Evolutionary conservation across 139 green algal genomes (phyloP), one percentile per base, ranked within the genome.

Genomic region (Chlamydomonas incerta): DNA sequence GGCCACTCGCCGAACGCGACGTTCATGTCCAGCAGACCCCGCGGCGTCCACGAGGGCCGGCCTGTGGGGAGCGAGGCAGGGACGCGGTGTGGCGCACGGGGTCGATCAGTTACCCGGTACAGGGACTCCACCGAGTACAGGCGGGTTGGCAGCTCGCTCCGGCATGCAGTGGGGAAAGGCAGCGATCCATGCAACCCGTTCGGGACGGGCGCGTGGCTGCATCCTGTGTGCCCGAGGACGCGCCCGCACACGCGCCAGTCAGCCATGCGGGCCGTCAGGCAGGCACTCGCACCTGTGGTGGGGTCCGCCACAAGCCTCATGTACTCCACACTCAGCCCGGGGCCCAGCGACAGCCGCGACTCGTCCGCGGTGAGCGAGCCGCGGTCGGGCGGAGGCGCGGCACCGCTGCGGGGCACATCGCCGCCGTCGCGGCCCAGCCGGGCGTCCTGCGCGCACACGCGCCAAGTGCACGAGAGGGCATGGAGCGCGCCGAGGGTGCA

Each of bases 11-110:
- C 72, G 58, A 88, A 91, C 28, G 88, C 33, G 3, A 82, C 14
- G 80, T 93, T 93, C 82, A 93, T 92, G 81, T 93, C 86, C 46
- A 93, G 76, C 66, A 93, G 79, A 33, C 90, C 88, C 23, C 88
- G 76, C 4, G 63, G 65, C 46, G 47, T 81, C 84, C 88, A 93
- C 9, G 63, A n/a, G 1, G 46, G 28, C 3, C 24, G 35, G 34
- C 87, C 82, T 91, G 73, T 11, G 57, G 8, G 67, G 11, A 10
- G 29, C 18, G 47, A 31, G 50, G 72, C 28, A 65, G 58, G 58
- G 58, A 66, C 21, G 0, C n/a, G n/a, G n/a, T n/a, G n/a, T n/a
- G n/a, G n/a, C n/a, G n/a, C n/a, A n/a, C n/a, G n/a, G n/a, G n/a
- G n/a, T n/a, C n/a, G n/a, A n/a, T n/a, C n/a, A n/a, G n/a, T n/a